These are phyloP conservation scores for Colletotrichum sansevieriae DNA, from an alignment of 2,329 filamentous ascomycete genomes.

Conservation along the genomic window DNA sequence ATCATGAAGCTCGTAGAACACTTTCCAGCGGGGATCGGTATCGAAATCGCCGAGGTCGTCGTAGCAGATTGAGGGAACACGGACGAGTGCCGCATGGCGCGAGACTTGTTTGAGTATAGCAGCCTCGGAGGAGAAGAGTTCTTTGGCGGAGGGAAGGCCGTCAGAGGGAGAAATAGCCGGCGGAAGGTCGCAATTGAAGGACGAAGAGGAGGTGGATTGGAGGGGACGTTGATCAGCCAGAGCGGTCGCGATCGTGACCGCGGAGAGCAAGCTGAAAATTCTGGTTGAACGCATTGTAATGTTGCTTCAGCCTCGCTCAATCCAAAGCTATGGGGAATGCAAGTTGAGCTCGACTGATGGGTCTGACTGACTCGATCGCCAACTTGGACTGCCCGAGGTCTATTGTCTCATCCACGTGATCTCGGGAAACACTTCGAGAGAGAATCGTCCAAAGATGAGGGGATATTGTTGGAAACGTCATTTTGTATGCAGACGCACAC, in stretches of 20 bases:
- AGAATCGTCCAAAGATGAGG: neutral
- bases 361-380: neutral
- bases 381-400: neutral
- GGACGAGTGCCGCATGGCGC: slow-evolving; percentile 67
- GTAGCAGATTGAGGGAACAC: slow-evolving; percentile 67
- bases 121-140: slow-evolving; percentile 50
- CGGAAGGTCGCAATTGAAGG: slow-evolving; percentile 51
- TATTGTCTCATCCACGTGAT: neutral
- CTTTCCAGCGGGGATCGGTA: slow-evolving; percentile 67
- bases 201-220: slow-evolving; percentile 14
- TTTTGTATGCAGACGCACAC: slow-evolving; percentile 23
- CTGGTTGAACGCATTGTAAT: slow-evolving; percentile 22
- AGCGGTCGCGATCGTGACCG: neutral
- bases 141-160: slow-evolving; percentile 49
- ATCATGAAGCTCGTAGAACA: slow-evolving; percentile 64
- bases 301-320: neutral
- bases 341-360: no score
- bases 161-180: slow-evolving; percentile 51
- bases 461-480: neutral
- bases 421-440: neutral
- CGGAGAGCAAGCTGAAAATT: slow-evolving; percentile 16
- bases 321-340: no score
- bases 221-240: slow-evolving; percentile 13
- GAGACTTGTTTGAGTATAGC: slow-evolving; percentile 57
- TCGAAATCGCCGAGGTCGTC: slow-evolving; percentile 68